Evolutionary conservation across 169 alveolate genomes (phyloP).

Genomic region (Perkinsus olseni): DNA sequence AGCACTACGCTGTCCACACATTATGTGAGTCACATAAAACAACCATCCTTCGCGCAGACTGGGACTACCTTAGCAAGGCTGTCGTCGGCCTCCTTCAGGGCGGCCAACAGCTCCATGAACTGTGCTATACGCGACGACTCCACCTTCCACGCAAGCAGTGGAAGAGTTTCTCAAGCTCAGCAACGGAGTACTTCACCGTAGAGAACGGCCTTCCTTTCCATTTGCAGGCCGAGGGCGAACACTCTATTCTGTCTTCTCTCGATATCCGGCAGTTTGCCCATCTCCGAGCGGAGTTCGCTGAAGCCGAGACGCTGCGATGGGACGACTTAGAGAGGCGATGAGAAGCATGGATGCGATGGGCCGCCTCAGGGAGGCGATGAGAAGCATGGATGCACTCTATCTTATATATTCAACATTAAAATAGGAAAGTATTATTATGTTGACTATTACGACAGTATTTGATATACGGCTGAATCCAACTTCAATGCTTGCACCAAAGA

Average conservation of each 20-base stretch:
- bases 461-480: too few species aligned
- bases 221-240: constrained; percentile 56
- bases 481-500: too few species aligned
- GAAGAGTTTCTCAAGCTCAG: neutral
- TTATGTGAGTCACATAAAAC: too few species aligned
- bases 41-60: neutral
- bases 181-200: neutral
- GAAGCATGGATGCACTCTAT: too few species aligned
- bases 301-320: too few species aligned
- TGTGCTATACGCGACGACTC: neutral
- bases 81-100: neutral
- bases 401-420: too few species aligned
- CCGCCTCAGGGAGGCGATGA: too few species aligned
- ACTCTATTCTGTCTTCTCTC: constrained; percentile 63
- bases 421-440: too few species aligned
- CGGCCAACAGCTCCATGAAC: neutral
- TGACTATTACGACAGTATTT: too few species aligned
- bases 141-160: neutral
- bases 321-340: too few species aligned
- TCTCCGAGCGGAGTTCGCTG: constrained; percentile 26
- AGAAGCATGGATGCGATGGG: too few species aligned
- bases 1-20: too few species aligned
- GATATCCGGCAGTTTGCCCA: constrained; percentile 57
- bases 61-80: neutral
- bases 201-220: constrained; percentile 69